A percentile compares a stretch with the other conserved stretches of the same genome.
These are phyloP conservation scores for Nidularia pulvinata DNA, from an alignment of 768 basidiomycete genomes.

Conservation along the genomic window DNA sequence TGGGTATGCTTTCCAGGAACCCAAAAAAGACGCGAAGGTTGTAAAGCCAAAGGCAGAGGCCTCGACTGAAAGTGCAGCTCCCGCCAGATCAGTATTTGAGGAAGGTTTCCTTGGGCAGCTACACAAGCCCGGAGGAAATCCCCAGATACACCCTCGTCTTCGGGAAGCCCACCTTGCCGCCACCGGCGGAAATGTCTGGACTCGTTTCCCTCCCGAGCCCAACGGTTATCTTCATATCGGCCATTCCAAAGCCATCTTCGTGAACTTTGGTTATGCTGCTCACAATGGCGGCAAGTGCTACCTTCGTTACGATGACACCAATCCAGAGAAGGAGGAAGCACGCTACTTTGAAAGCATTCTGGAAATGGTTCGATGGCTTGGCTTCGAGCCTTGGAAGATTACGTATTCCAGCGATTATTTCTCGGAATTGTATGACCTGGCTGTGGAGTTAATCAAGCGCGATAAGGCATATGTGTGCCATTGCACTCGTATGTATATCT, in stretches of 20 bases:
- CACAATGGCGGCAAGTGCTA: conserved; percentile 93
- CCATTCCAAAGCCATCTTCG: conserved; percentile 98
- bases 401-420: conserved; percentile 99
- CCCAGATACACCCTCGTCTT: conserved; percentile 77
- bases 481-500: conserved; percentile 76
- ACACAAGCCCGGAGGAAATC: conserved; percentile 93
- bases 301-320: conserved; percentile 97
- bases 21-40: conserved; percentile 44
- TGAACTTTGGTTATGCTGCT: conserved; percentile 98
- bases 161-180: conserved; percentile 79
- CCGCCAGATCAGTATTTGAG: conserved; percentile 76
- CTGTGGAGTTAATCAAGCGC: conserved; percentile 83
- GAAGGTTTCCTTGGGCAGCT: conserved; percentile 94
- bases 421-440: conserved; percentile 80
- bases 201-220: conserved; percentile 98
- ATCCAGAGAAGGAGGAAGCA: conserved; percentile 97
- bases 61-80: conserved; percentile 30
- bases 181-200: conserved; percentile 86
- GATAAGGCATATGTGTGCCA: conserved; percentile 97
- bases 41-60: conserved; percentile 23
- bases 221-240: conserved; percentile 97
- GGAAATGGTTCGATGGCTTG: conserved; percentile 95
- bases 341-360: conserved; percentile 96
- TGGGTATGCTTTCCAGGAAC: conserved; percentile 30
- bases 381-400: conserved; percentile 98